Percentiles rank a stretch among this genome's conserved stretches.
Conservation (phyloP, 805 yeast genomes). For the Sporopachydermia quercuum region DNA sequence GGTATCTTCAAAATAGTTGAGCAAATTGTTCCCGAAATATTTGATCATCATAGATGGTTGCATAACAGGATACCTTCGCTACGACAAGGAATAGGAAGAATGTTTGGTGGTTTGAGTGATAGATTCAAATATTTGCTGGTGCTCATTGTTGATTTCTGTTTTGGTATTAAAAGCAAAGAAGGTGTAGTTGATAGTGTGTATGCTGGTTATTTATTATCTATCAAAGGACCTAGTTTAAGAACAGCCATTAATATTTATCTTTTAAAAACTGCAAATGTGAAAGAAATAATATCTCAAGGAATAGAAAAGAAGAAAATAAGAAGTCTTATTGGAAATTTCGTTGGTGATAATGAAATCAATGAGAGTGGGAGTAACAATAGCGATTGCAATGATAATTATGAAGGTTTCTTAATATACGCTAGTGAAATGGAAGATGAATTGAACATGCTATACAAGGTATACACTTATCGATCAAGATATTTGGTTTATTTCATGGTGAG, state of each 20-base stretch:
- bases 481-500: too few species aligned
- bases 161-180: neutral
- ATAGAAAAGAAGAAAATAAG: too few species aligned
- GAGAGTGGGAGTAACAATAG: neutral
- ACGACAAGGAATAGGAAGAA: too few species aligned
- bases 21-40: neutral
- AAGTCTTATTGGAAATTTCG: neutral
- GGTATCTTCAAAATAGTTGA: neutral
- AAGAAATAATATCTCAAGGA: too few species aligned
- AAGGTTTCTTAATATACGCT: neutral
- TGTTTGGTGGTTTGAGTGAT: neutral
- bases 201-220: neutral
- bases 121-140: neutral
- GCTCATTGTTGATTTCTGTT: neutral
- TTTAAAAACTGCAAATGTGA: neutral
- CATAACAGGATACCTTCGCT: too few species aligned
- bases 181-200: neutral
- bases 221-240: neutral
- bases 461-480: too few species aligned
- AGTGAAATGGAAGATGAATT: neutral
- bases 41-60: too few species aligned
- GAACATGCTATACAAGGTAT: neutral
- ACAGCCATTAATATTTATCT: neutral
- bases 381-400: neutral
- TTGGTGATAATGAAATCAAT: neutral